Base-by-base conservation (phyloP, 2,329 filamentous ascomycete species). In the Botrytis byssoidea region DNA sequence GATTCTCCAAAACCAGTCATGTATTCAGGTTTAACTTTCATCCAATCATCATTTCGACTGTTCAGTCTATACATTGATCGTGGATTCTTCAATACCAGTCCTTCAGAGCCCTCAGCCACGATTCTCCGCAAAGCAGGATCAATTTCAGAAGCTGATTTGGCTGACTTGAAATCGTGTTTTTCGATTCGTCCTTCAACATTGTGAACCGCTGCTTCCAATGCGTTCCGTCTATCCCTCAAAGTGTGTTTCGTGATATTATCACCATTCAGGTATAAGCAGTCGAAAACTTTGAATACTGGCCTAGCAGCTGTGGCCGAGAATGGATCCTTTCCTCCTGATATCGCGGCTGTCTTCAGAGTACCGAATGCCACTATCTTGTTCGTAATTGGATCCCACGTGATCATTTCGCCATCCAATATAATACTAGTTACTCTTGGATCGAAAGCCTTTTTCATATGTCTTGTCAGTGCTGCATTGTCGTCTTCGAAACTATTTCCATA, bases 11-110 rank as follows among this genome's bases (percentile, higher is more conserved):
- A 97, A 76, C 97, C 95, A 3, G 91, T 91, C 95, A 98, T 98
- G 82, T 99, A 99, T 77, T 99, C 96, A 1, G 96, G 96, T 80
- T 99, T 99, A 14, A 99, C 95, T 81, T 99, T 99, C 83, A 98
- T 92, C 96, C 96, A 99, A 82, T 97, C 93, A 78, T 97, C 93
- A 79, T 97, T 96, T 66, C 96, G 92, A 77, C 93, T 93, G 80
- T 97, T 97, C 16, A 98, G 86, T 10, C 90, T 88, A 81, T 99
- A 99, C 79, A 89, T 88, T 0, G 95, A 97, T 8, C 92, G 88
- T 12, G 96, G 96, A 76, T 97, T 98, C 84, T 99, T 99, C 70
- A 98, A 84, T 0, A 99, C 94, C 0, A 98, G 86, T 2, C 96
- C 96, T 82, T 98, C 96, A 0, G 93, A 95, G 0, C 93, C 90